Evolutionary conservation across 257 asterid species (phyloP).

Genomic region (Solanum habrochaites): DNA sequence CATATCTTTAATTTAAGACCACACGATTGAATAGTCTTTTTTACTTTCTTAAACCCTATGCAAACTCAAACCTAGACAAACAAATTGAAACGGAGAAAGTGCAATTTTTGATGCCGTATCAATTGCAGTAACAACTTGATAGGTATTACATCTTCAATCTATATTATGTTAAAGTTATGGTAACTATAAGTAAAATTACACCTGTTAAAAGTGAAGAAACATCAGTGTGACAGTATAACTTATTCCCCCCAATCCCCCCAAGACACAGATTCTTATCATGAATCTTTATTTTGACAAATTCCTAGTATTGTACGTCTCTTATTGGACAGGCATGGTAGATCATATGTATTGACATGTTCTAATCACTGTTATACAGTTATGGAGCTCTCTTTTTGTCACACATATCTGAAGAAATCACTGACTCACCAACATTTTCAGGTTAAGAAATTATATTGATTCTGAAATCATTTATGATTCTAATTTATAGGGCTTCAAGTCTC

Average conservation of each 20-base stretch:
- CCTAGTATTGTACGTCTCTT: neutral
- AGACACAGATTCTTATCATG: neutral
- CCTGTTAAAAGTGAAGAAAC: neutral
- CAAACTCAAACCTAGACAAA: neutral
- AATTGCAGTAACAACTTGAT: neutral
- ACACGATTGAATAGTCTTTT: neutral
- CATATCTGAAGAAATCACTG: constrained; percentile 56
- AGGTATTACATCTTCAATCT: neutral
- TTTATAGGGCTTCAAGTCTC: neutral
- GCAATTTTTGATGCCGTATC: neutral
- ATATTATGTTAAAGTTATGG: neutral
- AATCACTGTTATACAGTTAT: constrained; percentile 36
- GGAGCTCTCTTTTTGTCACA: constrained; percentile 67
- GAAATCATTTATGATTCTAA: neutral
- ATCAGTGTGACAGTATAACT: neutral
- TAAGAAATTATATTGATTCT: constrained; percentile 5
- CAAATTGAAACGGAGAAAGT: neutral
- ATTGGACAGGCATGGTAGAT: neutral
- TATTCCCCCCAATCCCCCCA: neutral
- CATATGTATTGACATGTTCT: neutral
- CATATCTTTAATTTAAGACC: neutral
- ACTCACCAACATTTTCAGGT: constrained; percentile 84
- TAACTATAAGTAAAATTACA: neutral
- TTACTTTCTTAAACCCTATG: neutral
- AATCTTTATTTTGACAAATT: neutral